Evolutionary conservation across 225 moss, liverwort and hornwort genomes (phyloP), one percentile per base, ranked within the genome.

Genomic region (Physcomitrium patens): DNA sequence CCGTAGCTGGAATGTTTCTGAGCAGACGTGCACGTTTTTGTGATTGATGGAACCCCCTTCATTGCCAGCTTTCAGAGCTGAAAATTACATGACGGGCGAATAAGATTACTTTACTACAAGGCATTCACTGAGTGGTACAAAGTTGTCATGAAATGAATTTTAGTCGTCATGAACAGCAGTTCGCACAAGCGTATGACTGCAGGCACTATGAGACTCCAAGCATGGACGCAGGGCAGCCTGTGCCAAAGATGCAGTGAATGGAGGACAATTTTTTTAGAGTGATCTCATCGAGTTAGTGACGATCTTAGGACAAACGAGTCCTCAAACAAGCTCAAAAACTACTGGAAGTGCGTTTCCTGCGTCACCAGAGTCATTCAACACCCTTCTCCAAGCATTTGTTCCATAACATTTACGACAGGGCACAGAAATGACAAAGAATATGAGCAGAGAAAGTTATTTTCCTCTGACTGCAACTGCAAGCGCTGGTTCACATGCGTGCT

Each of bases 1-100:
- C 2, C 42, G 51, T 72, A 48, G 71, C 65, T 56, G 71, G 14
- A 7, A 63, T 3, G 63, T 51, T 63, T 23, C 41, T 17, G 37
- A 63, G 55, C 23, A 54, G 17, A 16, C 59, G 23, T 49, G 65
- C 15, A n/a, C 37, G 28, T 49, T 48, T 24, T 41, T 62, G 22
- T 50, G 19, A 41, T 54, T 68, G 31, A 22, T 24, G 44, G 68
- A 13, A 20, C 41, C 8, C 20, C 17, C 8, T 51, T 18, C 49
- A 65, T 41, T 37, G 63, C 31, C 31, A 37, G 31, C 15, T n/a
- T 53, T 53, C 44, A 54, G 54, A 42, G 8, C 42, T 15, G 16
- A 11, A 1, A 47, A 22, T 16, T 20, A 20, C 22, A 18, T 37
- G 62, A 62, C 22, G 20, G 52, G 63, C 48, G 20, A 11, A 52